phyloP scores from a whole-genome alignment of 495 filamentous ascomycete species.

The Neurospora sp. region DNA sequence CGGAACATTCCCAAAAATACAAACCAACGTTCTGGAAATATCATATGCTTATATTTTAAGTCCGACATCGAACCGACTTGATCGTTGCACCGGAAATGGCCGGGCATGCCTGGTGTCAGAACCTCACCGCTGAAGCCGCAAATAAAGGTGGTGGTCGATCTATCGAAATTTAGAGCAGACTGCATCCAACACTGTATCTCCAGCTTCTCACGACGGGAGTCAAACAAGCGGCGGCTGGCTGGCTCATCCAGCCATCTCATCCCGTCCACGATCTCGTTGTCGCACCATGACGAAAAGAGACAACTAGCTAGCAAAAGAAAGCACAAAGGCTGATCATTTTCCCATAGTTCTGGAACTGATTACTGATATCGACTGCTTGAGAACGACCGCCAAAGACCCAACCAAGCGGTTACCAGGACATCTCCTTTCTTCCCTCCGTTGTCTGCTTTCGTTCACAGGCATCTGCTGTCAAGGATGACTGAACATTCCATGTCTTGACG shows the following conservation, averaged over 20 bases:
- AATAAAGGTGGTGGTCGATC: not conserved
- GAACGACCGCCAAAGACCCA: not conserved
- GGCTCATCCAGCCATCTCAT: not conserved
- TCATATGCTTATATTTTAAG: not conserved
- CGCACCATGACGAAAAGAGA: not conserved
- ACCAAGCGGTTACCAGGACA: not conserved
- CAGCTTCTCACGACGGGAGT: not conserved
- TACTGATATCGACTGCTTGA: not conserved
- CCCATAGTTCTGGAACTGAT: not conserved
- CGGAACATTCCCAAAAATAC: not conserved
- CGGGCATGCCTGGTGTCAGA: not conserved
- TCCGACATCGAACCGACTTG: not conserved
- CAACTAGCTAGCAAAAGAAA: not conserved
- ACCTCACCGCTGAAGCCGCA: not conserved
- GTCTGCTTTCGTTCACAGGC: not conserved
- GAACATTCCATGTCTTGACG: not conserved
- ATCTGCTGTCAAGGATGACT: not conserved
- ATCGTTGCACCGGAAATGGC: not conserved
- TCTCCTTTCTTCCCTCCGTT: not conserved
- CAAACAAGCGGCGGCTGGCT: not conserved
- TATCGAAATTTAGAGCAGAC: not conserved
- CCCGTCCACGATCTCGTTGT: not conserved
- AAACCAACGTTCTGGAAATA: not conserved
- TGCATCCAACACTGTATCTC: not conserved
- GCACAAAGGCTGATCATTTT: not conserved